A percentile compares a stretch with the other conserved stretches of the same genome.
These are phyloP conservation scores for Aegilops longissima DNA, from an alignment of 176 grass and related monocot genomes.

Conservation along the genomic window DNA sequence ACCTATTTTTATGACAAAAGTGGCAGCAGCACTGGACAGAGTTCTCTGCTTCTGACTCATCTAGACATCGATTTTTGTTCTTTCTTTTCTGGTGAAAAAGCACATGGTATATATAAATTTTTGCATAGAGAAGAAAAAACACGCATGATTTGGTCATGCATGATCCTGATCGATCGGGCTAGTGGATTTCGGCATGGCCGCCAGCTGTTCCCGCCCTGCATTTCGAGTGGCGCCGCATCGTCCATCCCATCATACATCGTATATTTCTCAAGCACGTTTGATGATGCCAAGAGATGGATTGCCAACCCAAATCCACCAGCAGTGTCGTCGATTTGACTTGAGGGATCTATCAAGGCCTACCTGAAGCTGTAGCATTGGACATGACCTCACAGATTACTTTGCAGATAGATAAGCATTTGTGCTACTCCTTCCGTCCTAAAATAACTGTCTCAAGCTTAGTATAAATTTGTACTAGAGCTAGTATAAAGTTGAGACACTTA, in stretches of 20 bases:
- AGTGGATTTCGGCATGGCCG: constrained; percentile 8
- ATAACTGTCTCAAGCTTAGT: too few relatives aligned
- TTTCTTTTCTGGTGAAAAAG: background rate
- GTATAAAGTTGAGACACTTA: too few relatives aligned
- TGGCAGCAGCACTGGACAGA: background rate
- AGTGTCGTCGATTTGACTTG: background rate
- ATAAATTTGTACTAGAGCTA: too few relatives aligned
- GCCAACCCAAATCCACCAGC: constrained; percentile 13
- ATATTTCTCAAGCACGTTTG: background rate
- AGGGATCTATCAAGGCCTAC: background rate
- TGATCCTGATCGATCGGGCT: background rate
- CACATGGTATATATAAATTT: background rate
- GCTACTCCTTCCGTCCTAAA: too few relatives aligned
- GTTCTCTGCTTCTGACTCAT: background rate
- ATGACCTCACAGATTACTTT: background rate
- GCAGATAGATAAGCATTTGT: background rate
- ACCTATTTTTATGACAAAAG: background rate
- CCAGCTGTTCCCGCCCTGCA: background rate
- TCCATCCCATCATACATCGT: background rate
- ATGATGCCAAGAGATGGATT: background rate
- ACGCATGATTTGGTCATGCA: background rate
- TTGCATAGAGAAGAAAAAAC: background rate
- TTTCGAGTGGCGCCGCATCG: background rate
- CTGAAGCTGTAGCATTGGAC: constrained; percentile 6
- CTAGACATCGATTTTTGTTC: background rate